Evolutionary conservation across 2,329 filamentous ascomycete genomes (phyloP).

Genomic region (Didymella arachidicola): DNA sequence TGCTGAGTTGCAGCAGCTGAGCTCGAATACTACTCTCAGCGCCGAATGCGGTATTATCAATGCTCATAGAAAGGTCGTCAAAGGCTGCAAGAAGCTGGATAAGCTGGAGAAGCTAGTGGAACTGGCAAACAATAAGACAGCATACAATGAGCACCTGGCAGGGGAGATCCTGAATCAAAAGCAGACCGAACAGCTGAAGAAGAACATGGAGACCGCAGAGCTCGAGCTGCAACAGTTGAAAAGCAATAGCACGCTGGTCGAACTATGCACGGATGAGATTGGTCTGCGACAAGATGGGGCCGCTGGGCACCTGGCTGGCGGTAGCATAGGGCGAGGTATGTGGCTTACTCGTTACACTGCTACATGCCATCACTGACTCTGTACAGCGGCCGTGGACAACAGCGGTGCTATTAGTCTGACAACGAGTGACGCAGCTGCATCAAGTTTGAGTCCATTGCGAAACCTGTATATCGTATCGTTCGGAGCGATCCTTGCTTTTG

Average conservation of each 20-base stretch:
- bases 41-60: slow-evolving; percentile 33
- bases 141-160: slow-evolving; percentile 23
- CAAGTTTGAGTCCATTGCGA: background rate
- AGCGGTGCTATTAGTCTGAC: slow-evolving; percentile 23
- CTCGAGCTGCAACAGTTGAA: slow-evolving; percentile 35
- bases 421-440: slow-evolving; percentile 5
- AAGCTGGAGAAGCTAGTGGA: slow-evolving; percentile 29
- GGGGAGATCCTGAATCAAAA: slow-evolving; percentile 33
- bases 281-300: slow-evolving; percentile 11
- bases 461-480: background rate
- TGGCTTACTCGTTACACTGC: background rate
- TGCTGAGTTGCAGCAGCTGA: slow-evolving; percentile 31
- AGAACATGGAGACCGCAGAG: slow-evolving; percentile 37
- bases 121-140: slow-evolving; percentile 35
- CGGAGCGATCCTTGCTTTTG: background rate
- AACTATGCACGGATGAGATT: slow-evolving; percentile 23
- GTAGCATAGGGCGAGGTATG: slow-evolving; percentile 16
- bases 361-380: slow-evolving; percentile 3
- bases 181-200: slow-evolving; percentile 31
- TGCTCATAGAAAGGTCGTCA: slow-evolving; percentile 31
- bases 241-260: slow-evolving; percentile 38
- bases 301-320: slow-evolving; percentile 15
- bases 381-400: slow-evolving; percentile 19
- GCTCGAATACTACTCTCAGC: slow-evolving; percentile 36
- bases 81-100: slow-evolving; percentile 33